These are phyloP conservation scores for Areca catechu DNA, from an alignment of 176 grass and related monocot species.

Conservation along the genomic window DNA sequence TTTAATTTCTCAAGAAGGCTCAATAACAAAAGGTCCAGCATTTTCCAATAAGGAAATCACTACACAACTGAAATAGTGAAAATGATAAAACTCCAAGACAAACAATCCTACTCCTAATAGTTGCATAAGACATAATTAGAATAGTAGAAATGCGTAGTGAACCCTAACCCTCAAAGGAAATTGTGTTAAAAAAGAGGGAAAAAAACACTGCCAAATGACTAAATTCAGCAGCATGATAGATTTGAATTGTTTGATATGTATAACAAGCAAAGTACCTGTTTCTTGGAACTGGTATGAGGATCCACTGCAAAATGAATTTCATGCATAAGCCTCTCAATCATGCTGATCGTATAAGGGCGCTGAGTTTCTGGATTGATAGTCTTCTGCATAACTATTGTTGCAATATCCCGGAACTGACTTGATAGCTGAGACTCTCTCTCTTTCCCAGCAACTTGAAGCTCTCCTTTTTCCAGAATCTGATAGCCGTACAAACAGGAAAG, in stretches of 20 bases:
- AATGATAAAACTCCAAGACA: too few species aligned
- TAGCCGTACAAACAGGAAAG: not conserved
- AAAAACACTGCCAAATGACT: not conserved
- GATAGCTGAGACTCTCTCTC: conserved; percentile 81
- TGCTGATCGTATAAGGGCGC: conserved; percentile 76
- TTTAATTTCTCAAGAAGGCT: too few species aligned
- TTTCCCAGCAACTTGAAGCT: conserved; percentile 95
- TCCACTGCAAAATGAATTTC: conserved; percentile 75
- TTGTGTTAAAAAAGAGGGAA: too few species aligned
- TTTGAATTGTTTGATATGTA: not conserved
- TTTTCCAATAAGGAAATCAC: too few species aligned
- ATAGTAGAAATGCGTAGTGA: too few species aligned
- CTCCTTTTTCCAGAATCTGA: conserved; percentile 82
- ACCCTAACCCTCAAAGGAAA: too few species aligned
- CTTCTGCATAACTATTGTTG: conserved; percentile 95
- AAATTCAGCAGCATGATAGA: not conserved
- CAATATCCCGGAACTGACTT: conserved; percentile 76
- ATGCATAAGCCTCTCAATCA: conserved; percentile 92
- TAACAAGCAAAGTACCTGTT: conserved; percentile 28
- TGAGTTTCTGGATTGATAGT: conserved; percentile 72
- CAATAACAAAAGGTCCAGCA: too few species aligned
- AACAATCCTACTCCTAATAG: too few species aligned
- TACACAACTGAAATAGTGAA: too few species aligned
- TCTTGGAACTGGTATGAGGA: conserved; percentile 55
- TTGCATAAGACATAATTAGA: too few species aligned